A percentile compares a stretch with the other conserved stretches of the same genome.
These are phyloP conservation scores for Sclerotinia nivalis DNA, from an alignment of 2,329 filamentous ascomycete genomes.

Conservation along the genomic window DNA sequence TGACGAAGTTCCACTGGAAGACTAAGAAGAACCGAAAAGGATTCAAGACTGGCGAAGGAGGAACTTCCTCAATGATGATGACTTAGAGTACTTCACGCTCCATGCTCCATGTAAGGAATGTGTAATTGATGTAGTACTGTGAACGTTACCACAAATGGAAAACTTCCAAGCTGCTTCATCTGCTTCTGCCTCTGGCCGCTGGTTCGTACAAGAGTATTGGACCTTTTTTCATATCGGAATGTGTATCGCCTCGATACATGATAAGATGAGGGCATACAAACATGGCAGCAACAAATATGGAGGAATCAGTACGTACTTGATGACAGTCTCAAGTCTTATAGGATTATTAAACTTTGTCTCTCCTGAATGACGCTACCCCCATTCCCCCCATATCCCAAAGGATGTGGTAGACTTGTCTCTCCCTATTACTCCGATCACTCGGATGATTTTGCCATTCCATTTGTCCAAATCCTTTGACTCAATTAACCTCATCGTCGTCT, in stretches of 20 bases:
- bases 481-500: not conserved
- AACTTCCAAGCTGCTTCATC: no score
- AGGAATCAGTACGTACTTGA: not conserved
- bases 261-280: not conserved
- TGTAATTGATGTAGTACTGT: not conserved
- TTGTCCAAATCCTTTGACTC: not conserved
- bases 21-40: conserved; percentile 1
- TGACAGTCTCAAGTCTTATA: not conserved
- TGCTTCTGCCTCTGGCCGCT: not conserved
- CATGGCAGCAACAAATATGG: not conserved
- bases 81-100: not conserved
- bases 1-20: not conserved
- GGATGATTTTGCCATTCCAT: not conserved
- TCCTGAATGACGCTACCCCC: not conserved
- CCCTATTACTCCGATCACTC: no score
- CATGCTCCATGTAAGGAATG: not conserved
- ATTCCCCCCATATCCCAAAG: not conserved
- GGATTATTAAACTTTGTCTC: not conserved
- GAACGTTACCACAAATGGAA: no score
- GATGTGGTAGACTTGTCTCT: not conserved
- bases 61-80: not conserved
- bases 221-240: not conserved
- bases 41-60: not conserved
- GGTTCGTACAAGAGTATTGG: no score
- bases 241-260: not conserved